These are phyloP conservation scores for Suillus alpinus DNA, from an alignment of 768 basidiomycete genomes.

Conservation along the genomic window DNA sequence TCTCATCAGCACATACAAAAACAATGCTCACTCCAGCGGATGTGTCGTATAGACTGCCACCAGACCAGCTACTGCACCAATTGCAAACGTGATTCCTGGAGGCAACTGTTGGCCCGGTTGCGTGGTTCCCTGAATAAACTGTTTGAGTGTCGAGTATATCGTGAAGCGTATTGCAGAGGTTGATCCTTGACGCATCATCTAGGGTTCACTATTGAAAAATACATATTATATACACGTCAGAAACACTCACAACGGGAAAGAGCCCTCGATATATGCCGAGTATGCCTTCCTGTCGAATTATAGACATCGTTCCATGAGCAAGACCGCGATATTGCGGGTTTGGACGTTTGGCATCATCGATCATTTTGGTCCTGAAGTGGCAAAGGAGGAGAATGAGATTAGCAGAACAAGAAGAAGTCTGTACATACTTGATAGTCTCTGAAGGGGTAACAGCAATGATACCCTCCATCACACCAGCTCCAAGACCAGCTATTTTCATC, in stretches of 20 bases:
- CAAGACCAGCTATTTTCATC: slow-evolving; percentile 57
- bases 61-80: slow-evolving; percentile 90
- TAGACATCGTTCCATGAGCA: slow-evolving; percentile 77
- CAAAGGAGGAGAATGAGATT: background rate
- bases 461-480: slow-evolving; percentile 91
- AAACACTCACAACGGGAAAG: slow-evolving; percentile 79
- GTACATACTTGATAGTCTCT: slow-evolving; percentile 92
- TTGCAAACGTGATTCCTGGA: slow-evolving; percentile 87
- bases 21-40: slow-evolving; percentile 66
- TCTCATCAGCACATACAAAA: background rate
- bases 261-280: slow-evolving; percentile 85
- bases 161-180: slow-evolving; percentile 96
- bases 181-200: slow-evolving; percentile 98
- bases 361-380: slow-evolving; percentile 84
- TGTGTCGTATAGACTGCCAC: slow-evolving; percentile 93
- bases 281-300: slow-evolving; percentile 83
- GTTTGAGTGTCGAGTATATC: slow-evolving; percentile 90
- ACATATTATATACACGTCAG: background rate
- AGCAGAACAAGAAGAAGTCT: background rate
- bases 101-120: slow-evolving; percentile 85
- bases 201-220: background rate
- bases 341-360: slow-evolving; percentile 87
- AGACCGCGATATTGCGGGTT: slow-evolving; percentile 85
- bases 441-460: slow-evolving; percentile 94
- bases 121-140: slow-evolving; percentile 81